Base-by-base conservation (phyloP, 768 basidiomycete genomes). In the Cyclocybe aegerita region DNA sequence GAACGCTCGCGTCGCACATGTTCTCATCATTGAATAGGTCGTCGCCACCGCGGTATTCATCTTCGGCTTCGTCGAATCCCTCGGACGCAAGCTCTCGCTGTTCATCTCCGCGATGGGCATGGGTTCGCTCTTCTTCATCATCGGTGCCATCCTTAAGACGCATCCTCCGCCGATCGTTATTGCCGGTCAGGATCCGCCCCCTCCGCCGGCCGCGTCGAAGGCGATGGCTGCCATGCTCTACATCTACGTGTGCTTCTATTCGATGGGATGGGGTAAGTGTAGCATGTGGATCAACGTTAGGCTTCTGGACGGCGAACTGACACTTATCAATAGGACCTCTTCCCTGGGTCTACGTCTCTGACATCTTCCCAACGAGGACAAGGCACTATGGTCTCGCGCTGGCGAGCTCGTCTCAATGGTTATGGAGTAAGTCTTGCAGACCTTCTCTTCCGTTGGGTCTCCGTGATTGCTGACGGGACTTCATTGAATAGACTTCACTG, bases 221-320 rank as follows among this genome's bases (percentile, higher is more conserved):
- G 92, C 78, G 1, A 93, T 93, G 91, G 90, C 91, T 4, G 88
- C 82, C 2, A 81, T 91, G 81, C 68, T 93, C 23, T 94, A 93
- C 63, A 80, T 93, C 48, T 94, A 89, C 60, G 89, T 92, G 38
- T 86, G 85, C 64, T 92, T 92, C 67, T 93, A 93, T 67, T 88
- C 85, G 4, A 86, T 92, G 81, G 89, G 88, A 35, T 90, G 88
- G 85, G 91, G 90, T 71, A 47, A 52, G 70, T 59, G 30, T 36
- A 35, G 32, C 31, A 29, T 9, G 31, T 12, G 1, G 10, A 10
- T 7, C 1, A 38, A 14, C 38, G 43, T 31, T 9, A 38, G 9
- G 12, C 43, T 14, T 32, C 9, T 76, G 78, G 12, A 53, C 17
- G 36, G 33, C 30, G 11, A 41, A 32, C 40, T 14, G 48, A 23